These are phyloP conservation scores for Rhodotorula sp. DNA, from an alignment of 1,284 basidiomycete species.

Conservation along the genomic window DNA sequence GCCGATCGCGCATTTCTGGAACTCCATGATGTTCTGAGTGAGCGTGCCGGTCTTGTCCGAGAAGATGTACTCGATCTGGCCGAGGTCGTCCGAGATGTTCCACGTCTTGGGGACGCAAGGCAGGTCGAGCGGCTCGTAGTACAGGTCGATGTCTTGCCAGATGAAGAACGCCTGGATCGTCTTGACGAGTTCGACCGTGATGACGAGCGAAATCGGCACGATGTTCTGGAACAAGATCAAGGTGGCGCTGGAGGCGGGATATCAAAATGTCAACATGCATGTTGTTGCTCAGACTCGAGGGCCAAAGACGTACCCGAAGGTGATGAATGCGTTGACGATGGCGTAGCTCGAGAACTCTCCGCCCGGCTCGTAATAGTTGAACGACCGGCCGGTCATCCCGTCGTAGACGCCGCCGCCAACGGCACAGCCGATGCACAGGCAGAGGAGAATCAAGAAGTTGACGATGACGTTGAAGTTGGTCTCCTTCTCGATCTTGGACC, in stretches of 20 bases:
- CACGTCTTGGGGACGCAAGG: conserved; percentile 93
- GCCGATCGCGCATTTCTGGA: conserved; percentile 88
- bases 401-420: conserved; percentile 74
- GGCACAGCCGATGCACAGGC: conserved; percentile 70
- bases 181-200: conserved; percentile 97
- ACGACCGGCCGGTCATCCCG: conserved; percentile 63
- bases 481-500: conserved; percentile 94
- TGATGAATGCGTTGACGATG: conserved; percentile 77
- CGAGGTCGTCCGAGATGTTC: conserved; percentile 97
- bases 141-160: conserved; percentile 93
- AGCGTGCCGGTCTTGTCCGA: conserved; percentile 97
- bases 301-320: conserved; percentile 69
- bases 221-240: conserved; percentile 97
- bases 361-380: conserved; percentile 67
- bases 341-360: conserved; percentile 62
- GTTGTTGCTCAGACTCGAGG: conserved; percentile 55
- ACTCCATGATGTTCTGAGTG: conserved; percentile 95
- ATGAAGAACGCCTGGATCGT: conserved; percentile 97
- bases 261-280: background rate
- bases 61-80: conserved; percentile 97
- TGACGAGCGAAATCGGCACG: conserved; percentile 94
- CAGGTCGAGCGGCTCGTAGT: conserved; percentile 77
- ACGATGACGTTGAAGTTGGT: conserved; percentile 98
- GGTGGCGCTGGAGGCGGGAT: conserved; percentile 52
- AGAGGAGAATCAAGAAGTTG: conserved; percentile 78